These are phyloP conservation scores for Musa itinerans DNA, from an alignment of 176 grass and related monocot genomes.

Conservation along the genomic window DNA sequence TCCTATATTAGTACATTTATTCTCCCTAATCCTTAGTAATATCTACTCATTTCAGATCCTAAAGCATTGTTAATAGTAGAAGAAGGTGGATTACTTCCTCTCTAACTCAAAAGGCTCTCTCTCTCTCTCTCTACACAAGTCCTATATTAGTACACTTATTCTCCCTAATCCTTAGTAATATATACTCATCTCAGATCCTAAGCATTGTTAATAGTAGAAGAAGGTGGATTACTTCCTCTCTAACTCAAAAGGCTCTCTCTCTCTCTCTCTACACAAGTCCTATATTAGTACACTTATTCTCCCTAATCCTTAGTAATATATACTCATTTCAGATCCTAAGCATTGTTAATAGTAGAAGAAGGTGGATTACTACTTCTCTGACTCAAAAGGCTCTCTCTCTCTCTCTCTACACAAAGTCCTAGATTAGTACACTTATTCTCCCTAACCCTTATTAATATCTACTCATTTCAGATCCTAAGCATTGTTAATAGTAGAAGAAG, in stretches of 20 bases:
- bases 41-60: background rate
- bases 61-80: background rate
- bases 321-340: background rate
- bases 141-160: constrained; percentile 1
- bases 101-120: no score
- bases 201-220: background rate
- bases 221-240: no score
- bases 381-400: no score
- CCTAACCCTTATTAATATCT: background rate
- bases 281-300: constrained; percentile 5
- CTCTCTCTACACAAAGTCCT: no score
- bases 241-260: no score
- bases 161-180: constrained; percentile 4
- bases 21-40: constrained; percentile 9
- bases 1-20: background rate
- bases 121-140: no score
- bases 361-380: no score
- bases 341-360: background rate
- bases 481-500: background rate
- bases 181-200: background rate
- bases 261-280: no score
- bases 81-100: no score
- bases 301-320: background rate
- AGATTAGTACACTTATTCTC: constrained; percentile 8
- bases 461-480: background rate